Base-by-base conservation (phyloP, 805 yeast species). In the Isabelozyma gotoi region DNA sequence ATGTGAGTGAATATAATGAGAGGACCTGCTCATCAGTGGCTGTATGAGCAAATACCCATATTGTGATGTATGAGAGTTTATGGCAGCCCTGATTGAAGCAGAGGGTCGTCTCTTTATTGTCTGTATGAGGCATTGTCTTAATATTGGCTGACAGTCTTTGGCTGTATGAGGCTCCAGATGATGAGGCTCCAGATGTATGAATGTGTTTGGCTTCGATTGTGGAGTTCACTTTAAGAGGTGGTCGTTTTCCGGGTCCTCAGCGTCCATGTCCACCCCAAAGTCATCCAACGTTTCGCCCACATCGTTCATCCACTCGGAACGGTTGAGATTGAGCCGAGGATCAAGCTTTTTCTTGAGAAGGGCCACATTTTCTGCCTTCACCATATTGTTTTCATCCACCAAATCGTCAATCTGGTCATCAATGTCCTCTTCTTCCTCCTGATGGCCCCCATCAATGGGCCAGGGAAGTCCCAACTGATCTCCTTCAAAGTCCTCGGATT, bases 361-460 rank as follows among this genome's bases (percentile, higher is more conserved):
- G 35, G 50, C 36, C 29, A 58, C 38, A 38, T 60, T 50, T 7
- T 53, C 38, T 18, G 21, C 24, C 18, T 20, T 21, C 11, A 17
- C 29, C 5, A 8, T 36, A 20, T 38, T 4, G 15, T 11, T 31
- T 16, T 35, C 41, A 32, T 36, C 31, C 14, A 36, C 16, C n/a
- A 54, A 41, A 32, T 52, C 54, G 21, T 48, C 51, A 18, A 46
- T 34, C 16, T 54, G 49, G 29, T 51, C 55, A 18, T 41, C 49
- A 8, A 48, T 43, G 2, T 48, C 60, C n/a, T 57, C 57, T 1
- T 54, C 47, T 11, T 11, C 31, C 32, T 63, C 74, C 40, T 67
- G 73, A 51, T 75, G 71, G 0, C 82, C 82, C 5, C 88, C 90
- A 65, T 89, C 96, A 1, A 96, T 96, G 1, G 99, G 99, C 96